These are phyloP conservation scores for Cryptococcus deneoformans DNA, from an alignment of 1,284 basidiomycete species.

Conservation along the genomic window DNA sequence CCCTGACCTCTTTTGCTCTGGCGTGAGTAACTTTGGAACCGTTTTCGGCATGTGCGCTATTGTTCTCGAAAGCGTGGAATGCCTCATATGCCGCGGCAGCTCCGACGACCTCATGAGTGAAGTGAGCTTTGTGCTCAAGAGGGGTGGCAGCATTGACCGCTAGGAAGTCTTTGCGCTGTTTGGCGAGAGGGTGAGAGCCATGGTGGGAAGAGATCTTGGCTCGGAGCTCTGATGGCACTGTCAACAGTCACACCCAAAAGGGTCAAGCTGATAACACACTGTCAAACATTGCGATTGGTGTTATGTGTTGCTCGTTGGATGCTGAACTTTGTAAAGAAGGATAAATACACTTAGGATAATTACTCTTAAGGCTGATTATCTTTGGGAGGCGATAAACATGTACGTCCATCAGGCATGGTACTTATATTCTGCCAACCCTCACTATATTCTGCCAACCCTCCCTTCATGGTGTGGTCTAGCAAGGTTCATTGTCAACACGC, in stretches of 20 bases:
- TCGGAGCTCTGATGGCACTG: constrained; percentile 17
- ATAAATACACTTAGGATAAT: too few relatives aligned
- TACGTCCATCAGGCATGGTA: too few relatives aligned
- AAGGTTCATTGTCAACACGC: too few relatives aligned
- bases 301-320: too few relatives aligned
- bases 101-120: constrained; percentile 33
- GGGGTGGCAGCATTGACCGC: constrained; percentile 24
- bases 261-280: not conserved
- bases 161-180: constrained; percentile 35
- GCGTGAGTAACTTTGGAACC: constrained; percentile 26
- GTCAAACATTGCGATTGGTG: not conserved
- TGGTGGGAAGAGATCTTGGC: constrained; percentile 21
- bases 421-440: too few relatives aligned
- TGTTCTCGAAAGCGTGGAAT: constrained; percentile 31
- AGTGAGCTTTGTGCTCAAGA: constrained; percentile 36
- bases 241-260: not conserved
- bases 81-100: constrained; percentile 38
- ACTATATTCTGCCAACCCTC: too few relatives aligned
- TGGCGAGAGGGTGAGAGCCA: constrained; percentile 21
- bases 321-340: too few relatives aligned
- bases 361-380: too few relatives aligned
- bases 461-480: too few relatives aligned
- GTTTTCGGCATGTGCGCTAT: constrained; percentile 16
- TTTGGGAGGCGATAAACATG: too few relatives aligned
- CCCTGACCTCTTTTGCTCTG: constrained; percentile 25